Evolutionary conservation across 768 basidiomycete genomes (phyloP).

Genomic region (Auriscalpium vulgare): DNA sequence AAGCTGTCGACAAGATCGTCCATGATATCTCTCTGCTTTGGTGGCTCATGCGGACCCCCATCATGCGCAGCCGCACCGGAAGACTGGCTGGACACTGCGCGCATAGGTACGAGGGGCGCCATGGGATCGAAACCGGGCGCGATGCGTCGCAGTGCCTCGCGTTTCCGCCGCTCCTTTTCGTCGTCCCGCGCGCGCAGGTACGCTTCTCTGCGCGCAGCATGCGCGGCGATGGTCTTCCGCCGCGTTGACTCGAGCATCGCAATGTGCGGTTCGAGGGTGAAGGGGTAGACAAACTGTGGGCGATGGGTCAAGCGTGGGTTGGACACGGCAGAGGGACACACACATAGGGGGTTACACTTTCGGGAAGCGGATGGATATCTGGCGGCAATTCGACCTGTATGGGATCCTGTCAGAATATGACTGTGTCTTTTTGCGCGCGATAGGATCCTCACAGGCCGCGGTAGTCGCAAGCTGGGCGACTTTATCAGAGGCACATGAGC

Average conservation of each 20-base stretch:
- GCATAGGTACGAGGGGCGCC: slow-evolving; percentile 7
- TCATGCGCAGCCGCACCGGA: background rate
- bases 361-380: slow-evolving; percentile 92
- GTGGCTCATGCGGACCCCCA: too few relatives aligned
- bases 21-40: too few relatives aligned
- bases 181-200: slow-evolving; percentile 65
- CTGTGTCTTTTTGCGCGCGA: background rate
- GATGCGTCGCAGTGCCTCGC: slow-evolving; percentile 63
- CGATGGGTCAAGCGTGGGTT: background rate
- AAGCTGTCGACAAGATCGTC: too few relatives aligned
- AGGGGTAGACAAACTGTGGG: slow-evolving; percentile 88
- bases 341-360: slow-evolving; percentile 79
- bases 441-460: slow-evolving; percentile 50
- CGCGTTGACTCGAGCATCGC: slow-evolving; percentile 69
- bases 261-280: slow-evolving; percentile 84
- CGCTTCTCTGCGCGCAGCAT: slow-evolving; percentile 59
- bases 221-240: slow-evolving; percentile 53
- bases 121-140: slow-evolving; percentile 71
- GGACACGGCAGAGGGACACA: slow-evolving; percentile 27
- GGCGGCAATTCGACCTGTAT: slow-evolving; percentile 67
- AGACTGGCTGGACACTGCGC: background rate
- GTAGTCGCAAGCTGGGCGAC: slow-evolving; percentile 86
- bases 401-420: background rate
- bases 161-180: slow-evolving; percentile 59
- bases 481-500: slow-evolving; percentile 81